phyloP scores from a whole-genome alignment of 768 basidiomycete species.

The Termitomyces eurrhizus region DNA sequence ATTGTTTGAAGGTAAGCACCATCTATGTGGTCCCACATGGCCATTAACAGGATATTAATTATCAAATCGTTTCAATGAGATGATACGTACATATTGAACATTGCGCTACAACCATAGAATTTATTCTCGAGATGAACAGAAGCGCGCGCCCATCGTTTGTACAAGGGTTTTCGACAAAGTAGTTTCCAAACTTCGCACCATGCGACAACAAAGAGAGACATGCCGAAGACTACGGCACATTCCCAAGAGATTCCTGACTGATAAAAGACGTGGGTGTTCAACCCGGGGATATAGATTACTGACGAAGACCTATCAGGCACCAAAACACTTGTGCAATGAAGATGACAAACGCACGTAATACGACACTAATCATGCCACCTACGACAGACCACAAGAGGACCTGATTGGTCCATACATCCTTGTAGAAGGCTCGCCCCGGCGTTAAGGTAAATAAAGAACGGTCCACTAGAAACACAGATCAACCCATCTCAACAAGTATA shows the following conservation, averaged over 20 bases:
- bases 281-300: constrained; percentile 35
- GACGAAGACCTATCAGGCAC: not conserved
- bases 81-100: not conserved
- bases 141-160: constrained; percentile 22
- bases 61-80: no score
- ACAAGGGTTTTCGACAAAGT: constrained; percentile 23
- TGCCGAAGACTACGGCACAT: constrained; percentile 34
- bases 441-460: constrained; percentile 34
- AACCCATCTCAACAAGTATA: not conserved
- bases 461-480: constrained; percentile 23
- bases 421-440: constrained; percentile 30
- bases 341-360: constrained; percentile 27
- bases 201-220: constrained; percentile 30
- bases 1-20: not conserved
- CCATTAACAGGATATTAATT: not conserved
- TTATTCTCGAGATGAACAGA: not conserved
- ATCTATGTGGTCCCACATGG: not conserved
- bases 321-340: not conserved
- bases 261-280: constrained; percentile 35
- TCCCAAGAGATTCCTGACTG: constrained; percentile 35
- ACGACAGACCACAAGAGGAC: constrained; percentile 32
- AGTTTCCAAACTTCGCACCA: constrained; percentile 40
- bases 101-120: not conserved
- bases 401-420: constrained; percentile 32
- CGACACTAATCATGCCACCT: constrained; percentile 32